These are phyloP conservation scores for Taxawa tesnikishii DNA, from an alignment of 2,329 filamentous ascomycete species.

Conservation along the genomic window DNA sequence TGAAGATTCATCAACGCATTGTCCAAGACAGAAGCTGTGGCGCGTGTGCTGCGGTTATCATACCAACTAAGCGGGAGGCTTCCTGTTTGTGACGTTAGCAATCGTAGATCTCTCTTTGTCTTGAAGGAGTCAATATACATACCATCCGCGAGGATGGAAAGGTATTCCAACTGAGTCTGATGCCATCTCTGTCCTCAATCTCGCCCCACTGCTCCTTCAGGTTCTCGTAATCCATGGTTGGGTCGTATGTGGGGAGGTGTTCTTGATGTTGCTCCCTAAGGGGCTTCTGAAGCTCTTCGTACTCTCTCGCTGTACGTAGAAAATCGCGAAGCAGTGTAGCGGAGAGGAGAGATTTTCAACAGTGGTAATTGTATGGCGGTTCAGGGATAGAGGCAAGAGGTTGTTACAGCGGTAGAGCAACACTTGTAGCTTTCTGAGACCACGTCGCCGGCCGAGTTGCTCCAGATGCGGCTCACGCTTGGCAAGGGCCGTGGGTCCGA, in stretches of 20 bases:
- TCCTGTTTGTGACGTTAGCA: slow-evolving; percentile 44
- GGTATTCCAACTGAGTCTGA: slow-evolving; percentile 96
- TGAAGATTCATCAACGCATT: too few relatives aligned
- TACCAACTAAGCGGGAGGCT: slow-evolving; percentile 71
- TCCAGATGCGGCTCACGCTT: too few relatives aligned
- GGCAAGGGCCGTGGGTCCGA: too few relatives aligned
- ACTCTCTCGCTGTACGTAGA: background rate
- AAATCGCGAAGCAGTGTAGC: background rate
- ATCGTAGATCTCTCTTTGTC: slow-evolving; percentile 3
- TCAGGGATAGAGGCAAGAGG: slow-evolving; percentile 1
- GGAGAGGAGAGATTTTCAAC: slow-evolving; percentile 4
- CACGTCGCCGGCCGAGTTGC: too few relatives aligned
- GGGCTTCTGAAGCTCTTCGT: slow-evolving; percentile 5
- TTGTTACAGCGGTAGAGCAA: background rate
- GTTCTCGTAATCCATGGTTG: slow-evolving; percentile 77
- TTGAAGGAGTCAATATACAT: background rate
- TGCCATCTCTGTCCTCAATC: slow-evolving; percentile 90
- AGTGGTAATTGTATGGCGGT: slow-evolving; percentile 5
- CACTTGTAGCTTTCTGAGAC: slow-evolving; percentile 8
- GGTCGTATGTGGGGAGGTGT: slow-evolving; percentile 8
- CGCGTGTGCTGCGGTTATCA: slow-evolving; percentile 5
- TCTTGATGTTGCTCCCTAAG: slow-evolving; percentile 5
- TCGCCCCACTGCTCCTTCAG: slow-evolving; percentile 95
- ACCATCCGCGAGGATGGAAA: slow-evolving; percentile 92
- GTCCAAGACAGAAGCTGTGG: slow-evolving; percentile 8